phyloP scores from a whole-genome alignment of 495 filamentous ascomycete genomes.

The Parathielavia appendiculata region DNA sequence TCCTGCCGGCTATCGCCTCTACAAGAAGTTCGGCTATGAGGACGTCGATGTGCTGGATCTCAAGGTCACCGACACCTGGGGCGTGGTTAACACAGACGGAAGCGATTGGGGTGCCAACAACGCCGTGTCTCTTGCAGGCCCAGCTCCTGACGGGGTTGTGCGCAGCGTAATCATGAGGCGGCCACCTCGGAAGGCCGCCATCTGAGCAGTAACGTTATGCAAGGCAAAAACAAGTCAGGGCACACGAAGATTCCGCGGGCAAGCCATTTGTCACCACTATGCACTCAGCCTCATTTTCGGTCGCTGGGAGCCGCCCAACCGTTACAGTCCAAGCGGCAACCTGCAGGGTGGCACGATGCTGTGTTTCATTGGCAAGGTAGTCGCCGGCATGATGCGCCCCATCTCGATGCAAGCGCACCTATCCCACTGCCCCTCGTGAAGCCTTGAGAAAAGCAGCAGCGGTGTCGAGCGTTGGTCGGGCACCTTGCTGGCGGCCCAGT shows the following conservation, averaged over 20 bases:
- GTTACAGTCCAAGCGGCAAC: neutral
- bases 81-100: constrained; percentile 12
- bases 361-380: constrained; percentile 2
- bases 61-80: constrained; percentile 23
- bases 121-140: constrained; percentile 22
- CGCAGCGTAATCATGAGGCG: constrained; percentile 30
- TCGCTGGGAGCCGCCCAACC: neutral
- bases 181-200: constrained; percentile 5
- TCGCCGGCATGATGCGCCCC: neutral
- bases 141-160: constrained; percentile 18
- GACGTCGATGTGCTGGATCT: constrained; percentile 24
- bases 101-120: constrained; percentile 26
- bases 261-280: neutral
- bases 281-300: neutral
- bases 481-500: no score
- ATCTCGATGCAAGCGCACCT: neutral
- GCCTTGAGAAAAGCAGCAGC: neutral
- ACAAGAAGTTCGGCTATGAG: constrained; percentile 27
- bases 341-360: neutral
- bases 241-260: neutral
- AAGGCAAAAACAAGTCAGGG: no score
- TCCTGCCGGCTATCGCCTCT: constrained; percentile 27
- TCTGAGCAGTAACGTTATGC: neutral
- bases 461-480: no score
- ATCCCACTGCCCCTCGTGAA: neutral